Evolutionary conservation across 768 basidiomycete species (phyloP).

Genomic region (Lactarius tabidus): DNA sequence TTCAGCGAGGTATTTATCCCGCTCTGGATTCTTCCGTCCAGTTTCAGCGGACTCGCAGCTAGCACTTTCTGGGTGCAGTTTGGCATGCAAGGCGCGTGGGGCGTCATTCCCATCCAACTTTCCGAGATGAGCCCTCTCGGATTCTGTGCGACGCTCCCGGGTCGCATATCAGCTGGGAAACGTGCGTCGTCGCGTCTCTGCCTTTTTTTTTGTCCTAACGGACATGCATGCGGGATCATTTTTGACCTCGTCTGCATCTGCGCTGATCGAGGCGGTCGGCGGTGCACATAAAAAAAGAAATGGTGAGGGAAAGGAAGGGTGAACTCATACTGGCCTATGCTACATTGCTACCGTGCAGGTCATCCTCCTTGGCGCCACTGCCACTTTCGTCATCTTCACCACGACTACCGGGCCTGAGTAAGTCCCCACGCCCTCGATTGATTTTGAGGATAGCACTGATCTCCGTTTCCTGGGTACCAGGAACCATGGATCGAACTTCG

Average conservation of each 20-base stretch:
- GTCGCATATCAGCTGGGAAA: slow-evolving; percentile 44
- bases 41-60: slow-evolving; percentile 40
- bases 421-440: too few relatives aligned
- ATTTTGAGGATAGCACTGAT: too few relatives aligned
- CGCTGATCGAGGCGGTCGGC: slow-evolving; percentile 11
- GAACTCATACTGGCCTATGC: too few relatives aligned
- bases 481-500: too few relatives aligned
- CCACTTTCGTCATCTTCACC: too few relatives aligned
- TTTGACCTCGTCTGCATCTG: slow-evolving; percentile 44
- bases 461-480: too few relatives aligned
- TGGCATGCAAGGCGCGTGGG: slow-evolving; percentile 37
- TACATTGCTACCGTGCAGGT: too few relatives aligned
- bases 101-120: slow-evolving; percentile 41
- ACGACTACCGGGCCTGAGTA: too few relatives aligned
- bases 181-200: slow-evolving; percentile 17
- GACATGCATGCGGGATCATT: slow-evolving; percentile 10
- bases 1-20: slow-evolving; percentile 34
- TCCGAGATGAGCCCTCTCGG: slow-evolving; percentile 45
- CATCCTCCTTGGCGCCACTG: too few relatives aligned
- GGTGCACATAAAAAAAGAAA: too few relatives aligned
- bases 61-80: slow-evolving; percentile 47
- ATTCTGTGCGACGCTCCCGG: slow-evolving; percentile 46
- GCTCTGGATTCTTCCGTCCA: slow-evolving; percentile 44
- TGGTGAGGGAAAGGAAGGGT: too few relatives aligned
- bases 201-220: not conserved